Base-by-base conservation (phyloP, 208 protist genomes). In the Leishmania gerbilli region DNA sequence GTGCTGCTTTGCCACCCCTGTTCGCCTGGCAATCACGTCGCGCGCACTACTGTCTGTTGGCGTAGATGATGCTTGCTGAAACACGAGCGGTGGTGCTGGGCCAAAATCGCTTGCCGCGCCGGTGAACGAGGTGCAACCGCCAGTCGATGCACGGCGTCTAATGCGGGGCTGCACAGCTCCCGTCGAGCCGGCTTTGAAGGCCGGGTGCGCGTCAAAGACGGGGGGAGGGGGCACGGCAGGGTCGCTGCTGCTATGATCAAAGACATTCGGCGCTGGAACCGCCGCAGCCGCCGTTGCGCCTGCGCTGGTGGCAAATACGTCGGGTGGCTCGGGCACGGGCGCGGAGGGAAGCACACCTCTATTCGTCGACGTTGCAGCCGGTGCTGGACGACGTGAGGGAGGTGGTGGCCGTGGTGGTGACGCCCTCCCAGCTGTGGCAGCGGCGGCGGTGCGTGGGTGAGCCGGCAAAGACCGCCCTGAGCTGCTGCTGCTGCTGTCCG, bases 81-180 rank as follows among this genome's bases (percentile, higher is more conserved):
- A 77, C 6, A 84, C 74, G 11, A 62, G 45, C 37, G 76, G 76
- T 42, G 80, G 80, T 19, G 74, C 68, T 53, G 74, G 76, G 47
- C 69, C 45, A 2, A 74, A 74, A 45, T 51, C 47, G 15, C 8
- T 72, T 72, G 40, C 9, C 24, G 67, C 21, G 11, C 45, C 69
- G 8, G 69, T 9, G 11, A 53, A 37, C 40, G 37, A 53, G 9
- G 69, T 55, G 69, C 27, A 11, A 40, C 13, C 19, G 51, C 27
- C 69, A 7, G 69, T 37, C 42, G 27, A 53, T 31, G 45, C 45
- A 24, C 24, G 69, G 27, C 27, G 6, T 21, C 69, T 53, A 21
- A 34, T 19, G 27, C 27, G 27, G 27, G 49, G 69, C 45, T 9
- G 24, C 45, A 5, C 40, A 74, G 69, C 19, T 0, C 24, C 45